Evolutionary conservation across 768 basidiomycete genomes (phyloP), one percentile per base, ranked within the genome.

Genomic region (Lentinula aciculospora): DNA sequence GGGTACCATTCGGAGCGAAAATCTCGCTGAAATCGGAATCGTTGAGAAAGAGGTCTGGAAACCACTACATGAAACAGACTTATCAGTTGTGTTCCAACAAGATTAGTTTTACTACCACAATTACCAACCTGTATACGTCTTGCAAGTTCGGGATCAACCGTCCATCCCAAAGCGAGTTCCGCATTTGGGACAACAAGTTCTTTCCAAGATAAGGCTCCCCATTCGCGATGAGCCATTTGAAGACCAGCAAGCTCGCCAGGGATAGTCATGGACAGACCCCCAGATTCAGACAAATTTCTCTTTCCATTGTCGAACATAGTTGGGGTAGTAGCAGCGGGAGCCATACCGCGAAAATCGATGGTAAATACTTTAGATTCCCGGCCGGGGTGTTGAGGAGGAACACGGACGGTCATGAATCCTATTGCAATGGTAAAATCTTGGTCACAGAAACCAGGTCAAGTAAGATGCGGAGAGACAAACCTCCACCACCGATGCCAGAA

Each of bases 261-360:
- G 0, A 88, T 81, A 28, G 76, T 86, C 12, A 88, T 76, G 1
- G 85, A 65, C 56, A 90, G 68, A 5, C 88, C 88, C 2, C 88
- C 87, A 40, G 76, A 77, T 57, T 64, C 72, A 29, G 84, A 72
- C 2, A 72, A 69, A 0, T 63, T 56, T 8, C 81, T 70, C 29
- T 78, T 64, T 7, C 74, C 68, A 28, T 65, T 44, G 32, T 34
- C 56, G 69, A 81, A 89, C 88, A 89, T 90, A 25, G 77, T 79
- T 46, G 73, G 67, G 63, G 79, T 81, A 9, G 84, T 74, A 27
- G 72, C 68, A 1, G 73, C 76, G 0, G 89, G 85, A 7, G 83
- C 85, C 0, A 78, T 81, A 64, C 90, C 88, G 6, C 88, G 79
- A 67, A 85, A 90, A 69, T 90, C 88, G 42, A 90, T 74, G 23